Conservation (phyloP, 1,284 basidiomycete species). For the Moesziomyces sp. region DNA sequence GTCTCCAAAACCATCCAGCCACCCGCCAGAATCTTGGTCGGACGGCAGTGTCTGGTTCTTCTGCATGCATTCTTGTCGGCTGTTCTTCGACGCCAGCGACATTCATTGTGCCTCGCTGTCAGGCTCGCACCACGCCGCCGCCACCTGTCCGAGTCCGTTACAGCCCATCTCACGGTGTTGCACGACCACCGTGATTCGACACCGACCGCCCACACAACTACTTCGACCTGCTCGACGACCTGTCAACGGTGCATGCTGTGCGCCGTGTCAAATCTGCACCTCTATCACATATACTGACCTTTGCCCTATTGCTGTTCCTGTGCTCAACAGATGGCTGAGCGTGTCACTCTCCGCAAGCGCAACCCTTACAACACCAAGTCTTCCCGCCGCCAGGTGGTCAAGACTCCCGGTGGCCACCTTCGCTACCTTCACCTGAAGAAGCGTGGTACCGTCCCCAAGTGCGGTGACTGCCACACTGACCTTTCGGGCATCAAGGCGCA, state of each 20-base stretch:
- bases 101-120: no score
- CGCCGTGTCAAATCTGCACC: background rate
- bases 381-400: slow-evolving; percentile 92
- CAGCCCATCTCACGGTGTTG: no score
- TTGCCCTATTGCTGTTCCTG: background rate
- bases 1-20: no score
- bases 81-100: background rate
- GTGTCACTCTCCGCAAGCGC: slow-evolving; percentile 98
- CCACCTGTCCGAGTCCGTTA: no score
- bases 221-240: no score
- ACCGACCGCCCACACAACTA: background rate
- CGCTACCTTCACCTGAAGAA: slow-evolving; percentile 92
- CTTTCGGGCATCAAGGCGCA: slow-evolving; percentile 65
- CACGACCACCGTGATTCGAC: no score
- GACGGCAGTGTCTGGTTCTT: no score
- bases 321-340: slow-evolving; percentile 83
- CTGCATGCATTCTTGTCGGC: background rate
- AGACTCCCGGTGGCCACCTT: slow-evolving; percentile 94
- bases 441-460: slow-evolving; percentile 87
- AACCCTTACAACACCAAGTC: slow-evolving; percentile 99
- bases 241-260: no score
- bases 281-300: background rate
- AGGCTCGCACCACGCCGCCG: no score
- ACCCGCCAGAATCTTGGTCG: no score
- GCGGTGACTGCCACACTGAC: slow-evolving; percentile 70